Base-by-base conservation (phyloP, 257 asterid species). In the Perilla frutescens region DNA sequence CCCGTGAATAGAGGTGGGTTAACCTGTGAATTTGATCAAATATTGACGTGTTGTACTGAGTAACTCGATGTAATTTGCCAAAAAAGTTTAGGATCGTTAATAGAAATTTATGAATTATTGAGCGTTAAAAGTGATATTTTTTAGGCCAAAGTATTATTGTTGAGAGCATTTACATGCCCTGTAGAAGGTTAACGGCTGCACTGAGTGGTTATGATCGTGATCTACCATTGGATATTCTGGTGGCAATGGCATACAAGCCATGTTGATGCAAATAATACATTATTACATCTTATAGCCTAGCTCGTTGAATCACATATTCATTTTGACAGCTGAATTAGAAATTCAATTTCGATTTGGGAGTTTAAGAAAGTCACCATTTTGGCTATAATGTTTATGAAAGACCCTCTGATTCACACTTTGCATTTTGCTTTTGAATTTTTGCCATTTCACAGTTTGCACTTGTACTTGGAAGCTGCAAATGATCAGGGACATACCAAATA, bases 401-500 rank as follows among this genome's bases (percentile, higher is more conserved):
- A 55, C 91, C 89, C 85, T 90, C 87, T 36, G 95, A 82, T 79
- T 84, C 89, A 44, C 87, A 73, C 59, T 58, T 80, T 8, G 79
- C 65, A 79, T 87, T 87, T 71, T 74, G 82, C 85, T 81, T 85
- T 85, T 80, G 85, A 76, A 91, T 87, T 81, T 94, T 90, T 51
- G 84, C 84, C 97, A 91, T 88, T 82, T 91, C 97, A 48, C 80
- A 63, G 97, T n/a, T n/a, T n/a, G n/a, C 92, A 86, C 90, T 89
- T 82, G 96, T 91, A 83, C 98, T 93, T 70, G 89, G 88, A 40
- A 37, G 76, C 98, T 93, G 82, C 71, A 76, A 47, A 73, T 50
- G n/a, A 73, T 15, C 74, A 67, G 49, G 32, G 76, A 70, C 59
- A 50, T 65, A 63, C 40, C 66, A 49, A 44, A 66, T 53, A 53